Evolutionary conservation across 768 basidiomycete genomes (phyloP), one percentile per base, ranked within the genome.

Genomic region (Boletus sp.): DNA sequence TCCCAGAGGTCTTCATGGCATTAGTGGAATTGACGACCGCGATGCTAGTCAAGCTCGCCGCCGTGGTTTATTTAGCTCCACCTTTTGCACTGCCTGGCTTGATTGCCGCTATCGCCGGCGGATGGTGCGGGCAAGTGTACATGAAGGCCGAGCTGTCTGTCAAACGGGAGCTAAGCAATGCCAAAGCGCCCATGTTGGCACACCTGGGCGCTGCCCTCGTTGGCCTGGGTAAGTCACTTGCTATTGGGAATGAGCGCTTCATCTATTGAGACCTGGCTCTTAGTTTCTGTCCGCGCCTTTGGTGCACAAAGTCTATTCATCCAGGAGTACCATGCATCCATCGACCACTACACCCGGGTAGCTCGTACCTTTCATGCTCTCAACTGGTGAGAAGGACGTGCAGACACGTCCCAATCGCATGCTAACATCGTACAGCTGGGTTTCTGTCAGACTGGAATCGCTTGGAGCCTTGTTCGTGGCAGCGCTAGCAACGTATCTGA

Each of bases 391-490:
- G 37, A 33, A n/a, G 36, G n/a, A 15, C 8, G 3, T 9, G 20
- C 30, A n/a, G 15, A 5, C 6, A 9, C 7, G n/a, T 20, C 9
- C 29, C 35, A n/a, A 9, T 42, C 8, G 8, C 15, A 30, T 46
- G 35, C 39, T 57, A 11, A 50, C 33, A 5, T 35, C 40, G 35
- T 41, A 29, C 47, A 64, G 71, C 41, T 75, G 75, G 75, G 64
- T 74, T 29, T 62, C 64, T 33, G 62, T 78, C 50, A 71, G 79
- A 30, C 69, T 78, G 40, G 77, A 79, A 56, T 62, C 68, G 40
- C 60, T 80, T 3, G 79, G 77, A 5, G 74, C 71, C n/a, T 37
- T 76, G 35, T 80, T 80, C 54, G 64, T 73, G 1, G 64, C 73
- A 4, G 47, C 36, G n/a, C 37, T 69, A 15, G 64, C 62, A 39